These are phyloP conservation scores for Citrus unshiu DNA, from an alignment of 345 rosid species.

Conservation along the genomic window DNA sequence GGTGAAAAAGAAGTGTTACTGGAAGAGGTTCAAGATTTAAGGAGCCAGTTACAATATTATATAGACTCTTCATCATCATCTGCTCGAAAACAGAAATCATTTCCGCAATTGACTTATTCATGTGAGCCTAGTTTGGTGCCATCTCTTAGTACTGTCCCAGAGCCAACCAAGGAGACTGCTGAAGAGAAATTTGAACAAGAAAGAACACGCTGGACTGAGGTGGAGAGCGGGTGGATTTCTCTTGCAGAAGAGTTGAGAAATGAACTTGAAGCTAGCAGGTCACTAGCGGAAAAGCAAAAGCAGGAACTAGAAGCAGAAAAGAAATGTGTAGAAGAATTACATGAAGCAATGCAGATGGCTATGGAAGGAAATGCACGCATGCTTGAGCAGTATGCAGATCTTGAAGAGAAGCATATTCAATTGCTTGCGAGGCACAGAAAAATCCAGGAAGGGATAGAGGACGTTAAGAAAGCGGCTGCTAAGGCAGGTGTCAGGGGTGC, in stretches of 20 bases:
- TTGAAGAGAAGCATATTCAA: slow-evolving; percentile 89
- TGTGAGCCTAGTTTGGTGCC: slow-evolving; percentile 45
- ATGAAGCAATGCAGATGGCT: slow-evolving; percentile 93
- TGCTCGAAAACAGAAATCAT: slow-evolving; percentile 43
- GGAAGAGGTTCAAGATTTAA: slow-evolving; percentile 90
- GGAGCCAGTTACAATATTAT: slow-evolving; percentile 79
- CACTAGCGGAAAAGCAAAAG: slow-evolving; percentile 54
- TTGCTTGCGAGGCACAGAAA: slow-evolving; percentile 88
- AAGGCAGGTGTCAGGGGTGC: slow-evolving; percentile 90
- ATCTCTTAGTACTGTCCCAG: slow-evolving; percentile 49
- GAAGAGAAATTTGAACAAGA: slow-evolving; percentile 62
- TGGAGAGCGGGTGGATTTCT: slow-evolving; percentile 93
- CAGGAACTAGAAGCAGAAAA: slow-evolving; percentile 78
- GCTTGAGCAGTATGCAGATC: slow-evolving; percentile 96
- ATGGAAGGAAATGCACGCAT: slow-evolving; percentile 95
- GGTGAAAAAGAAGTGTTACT: slow-evolving; percentile 90
- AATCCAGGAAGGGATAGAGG: slow-evolving; percentile 89
- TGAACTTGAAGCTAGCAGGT: slow-evolving; percentile 68
- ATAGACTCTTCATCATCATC: slow-evolving; percentile 62
- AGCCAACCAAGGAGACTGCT: slow-evolving; percentile 50
- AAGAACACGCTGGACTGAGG: slow-evolving; percentile 63
- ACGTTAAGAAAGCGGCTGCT: slow-evolving; percentile 89
- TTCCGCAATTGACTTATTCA: slow-evolving; percentile 55
- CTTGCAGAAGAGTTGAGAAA: slow-evolving; percentile 77
- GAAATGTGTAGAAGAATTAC: slow-evolving; percentile 78